Conservation (phyloP, 371 early-diverging fungal species). For the Mucor indicus region DNA sequence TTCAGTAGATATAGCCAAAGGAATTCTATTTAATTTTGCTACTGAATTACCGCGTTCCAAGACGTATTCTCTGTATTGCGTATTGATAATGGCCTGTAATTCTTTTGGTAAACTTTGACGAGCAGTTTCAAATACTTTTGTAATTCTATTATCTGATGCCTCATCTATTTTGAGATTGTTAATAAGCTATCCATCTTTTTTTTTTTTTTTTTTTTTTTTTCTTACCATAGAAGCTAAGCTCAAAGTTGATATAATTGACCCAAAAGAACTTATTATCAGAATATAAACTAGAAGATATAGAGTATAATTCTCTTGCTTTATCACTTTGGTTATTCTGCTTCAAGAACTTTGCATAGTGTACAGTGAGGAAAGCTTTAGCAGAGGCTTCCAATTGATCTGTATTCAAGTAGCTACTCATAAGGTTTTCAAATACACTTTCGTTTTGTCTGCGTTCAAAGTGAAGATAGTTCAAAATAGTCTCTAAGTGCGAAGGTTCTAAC, state of each 20-base stretch:
- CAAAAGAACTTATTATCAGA: slow-evolving; percentile 47
- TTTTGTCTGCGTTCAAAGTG: slow-evolving; percentile 57
- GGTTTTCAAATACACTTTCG: slow-evolving; percentile 33
- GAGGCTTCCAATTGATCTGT: slow-evolving; percentile 32
- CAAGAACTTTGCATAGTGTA: slow-evolving; percentile 43
- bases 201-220: not conserved
- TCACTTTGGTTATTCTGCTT: slow-evolving; percentile 42
- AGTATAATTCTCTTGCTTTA: slow-evolving; percentile 43
- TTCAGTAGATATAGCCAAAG: slow-evolving; percentile 1
- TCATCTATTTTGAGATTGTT: slow-evolving; percentile 17
- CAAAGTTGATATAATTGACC: slow-evolving; percentile 57
- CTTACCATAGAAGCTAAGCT: slow-evolving; percentile 54
- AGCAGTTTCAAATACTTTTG: slow-evolving; percentile 43
- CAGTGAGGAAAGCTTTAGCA: slow-evolving; percentile 46
- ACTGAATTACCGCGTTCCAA: slow-evolving; percentile 44
- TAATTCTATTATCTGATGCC: slow-evolving; percentile 32
- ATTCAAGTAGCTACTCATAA: slow-evolving; percentile 33
- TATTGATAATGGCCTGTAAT: slow-evolving; percentile 43
- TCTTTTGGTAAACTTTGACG: slow-evolving; percentile 37
- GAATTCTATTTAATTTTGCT: slow-evolving; percentile 11
- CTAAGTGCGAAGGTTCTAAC: slow-evolving; percentile 57
- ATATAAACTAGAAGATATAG: slow-evolving; percentile 25
- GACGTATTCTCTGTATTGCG: slow-evolving; percentile 47
- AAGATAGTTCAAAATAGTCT: slow-evolving; percentile 48
- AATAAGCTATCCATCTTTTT: not conserved